Evolutionary conservation across 2,329 filamentous ascomycete species (phyloP), one percentile per base, ranked within the genome.

Genomic region (Zopfia rhizophila): DNA sequence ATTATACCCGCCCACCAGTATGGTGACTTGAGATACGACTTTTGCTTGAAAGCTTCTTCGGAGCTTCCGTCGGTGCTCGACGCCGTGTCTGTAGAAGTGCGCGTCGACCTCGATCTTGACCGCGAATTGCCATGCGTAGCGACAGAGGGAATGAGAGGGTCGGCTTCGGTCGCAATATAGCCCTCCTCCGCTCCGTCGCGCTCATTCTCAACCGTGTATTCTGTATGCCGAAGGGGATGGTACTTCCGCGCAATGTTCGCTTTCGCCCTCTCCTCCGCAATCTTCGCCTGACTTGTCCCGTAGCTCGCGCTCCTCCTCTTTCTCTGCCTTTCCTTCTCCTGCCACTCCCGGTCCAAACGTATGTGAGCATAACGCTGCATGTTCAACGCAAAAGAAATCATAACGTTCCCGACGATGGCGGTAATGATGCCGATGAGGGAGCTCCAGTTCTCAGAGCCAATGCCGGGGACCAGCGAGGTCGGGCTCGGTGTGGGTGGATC

Each of bases 1-100:
- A 95, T 82, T 56, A 97, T 93, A 14, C 94, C 94, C 22, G 87
- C 75, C 94, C 94, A 99, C 94, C 94, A 99, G 67, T 94, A 97
- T 1, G 91, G 91, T 24, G 91, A 96, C 55, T 85, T 86, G 48
- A 99, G 82, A 71, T 99, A 99, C 5, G 84, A 88, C 45, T 87
- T 86, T 21, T 85, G 77, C 51, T 78, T 77, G 24, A 66, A 69
- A 2, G 69, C 63, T 3, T 60, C 63, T 5, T 72, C 67, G 14
- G 66, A 66, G 43, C 71, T 68, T 40, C 74, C 74, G n/a, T 16
- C 41, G 10, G 65, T 69, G 1, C 71, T 63, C 17, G 66, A 68
- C 35, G 70, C 58, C 2, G 71, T 75, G 7, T 68, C 69, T 32
- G 75, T 73, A 5, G 74, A 76, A 7, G 68, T 48, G 47, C 70